Evolutionary conservation across 768 basidiomycete genomes (phyloP).

Genomic region (Lactarius tabidus): DNA sequence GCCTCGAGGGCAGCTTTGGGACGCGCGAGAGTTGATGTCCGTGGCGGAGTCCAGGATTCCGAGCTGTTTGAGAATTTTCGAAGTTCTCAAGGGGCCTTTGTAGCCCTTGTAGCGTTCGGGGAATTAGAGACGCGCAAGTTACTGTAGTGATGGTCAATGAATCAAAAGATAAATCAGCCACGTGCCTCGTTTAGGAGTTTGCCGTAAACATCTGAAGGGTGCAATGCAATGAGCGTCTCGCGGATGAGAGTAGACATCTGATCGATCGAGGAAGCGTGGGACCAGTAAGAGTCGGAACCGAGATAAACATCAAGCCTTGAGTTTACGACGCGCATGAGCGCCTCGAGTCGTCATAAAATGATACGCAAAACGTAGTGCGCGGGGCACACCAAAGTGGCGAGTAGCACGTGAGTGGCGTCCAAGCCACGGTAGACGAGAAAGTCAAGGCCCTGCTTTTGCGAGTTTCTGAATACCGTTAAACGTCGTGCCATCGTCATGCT

Average conservation of each 20-base stretch:
- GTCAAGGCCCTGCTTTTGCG: constrained; percentile 88
- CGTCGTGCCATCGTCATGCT: neutral
- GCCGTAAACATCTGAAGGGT: constrained; percentile 78
- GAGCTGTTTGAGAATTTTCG: constrained; percentile 26
- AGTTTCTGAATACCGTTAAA: constrained; percentile 45
- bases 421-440: constrained; percentile 96
- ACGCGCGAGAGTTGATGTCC: constrained; percentile 36
- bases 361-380: constrained; percentile 40
- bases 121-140: constrained; percentile 18
- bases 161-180: constrained; percentile 12
- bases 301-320: constrained; percentile 77
- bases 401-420: constrained; percentile 98
- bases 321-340: constrained; percentile 41
- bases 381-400: constrained; percentile 86
- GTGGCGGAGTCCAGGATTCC: constrained; percentile 39
- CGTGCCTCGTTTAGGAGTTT: constrained; percentile 72
- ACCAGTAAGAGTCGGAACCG: constrained; percentile 99
- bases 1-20: constrained; percentile 21
- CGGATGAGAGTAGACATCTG: constrained; percentile 87
- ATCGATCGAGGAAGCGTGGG: constrained; percentile 84
- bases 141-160: neutral
- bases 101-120: constrained; percentile 43
- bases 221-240: constrained; percentile 88
- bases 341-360: neutral
- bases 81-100: constrained; percentile 52